Conservation (phyloP, 2,329 filamentous ascomycete genomes). For the Neophaeococcomyces aloes region DNA sequence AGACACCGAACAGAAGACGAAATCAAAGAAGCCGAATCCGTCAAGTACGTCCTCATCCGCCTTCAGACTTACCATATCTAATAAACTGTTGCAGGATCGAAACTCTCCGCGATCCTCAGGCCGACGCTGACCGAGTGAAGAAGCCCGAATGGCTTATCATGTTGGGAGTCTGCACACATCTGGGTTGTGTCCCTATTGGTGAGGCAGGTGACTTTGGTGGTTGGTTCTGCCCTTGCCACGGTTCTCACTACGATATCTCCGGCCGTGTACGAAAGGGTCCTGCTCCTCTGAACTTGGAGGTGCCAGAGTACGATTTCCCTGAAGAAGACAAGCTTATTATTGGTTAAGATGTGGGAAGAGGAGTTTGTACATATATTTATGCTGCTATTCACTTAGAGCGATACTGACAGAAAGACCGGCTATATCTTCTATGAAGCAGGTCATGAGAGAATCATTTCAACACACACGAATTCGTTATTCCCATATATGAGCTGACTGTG, state of each 20-base stretch:
- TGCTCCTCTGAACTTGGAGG: constrained; percentile 92
- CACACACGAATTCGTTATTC: too few species aligned
- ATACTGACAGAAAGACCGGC: not conserved
- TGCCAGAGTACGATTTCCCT: constrained; percentile 85
- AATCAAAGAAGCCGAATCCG: constrained; percentile 87
- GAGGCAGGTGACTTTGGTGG: constrained; percentile 96
- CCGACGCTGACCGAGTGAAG: constrained; percentile 88
- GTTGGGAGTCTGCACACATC: constrained; percentile 97
- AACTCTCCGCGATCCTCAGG: constrained; percentile 78
- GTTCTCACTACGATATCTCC: constrained; percentile 99
- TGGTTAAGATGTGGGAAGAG: constrained; percentile 54
- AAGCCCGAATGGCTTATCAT: constrained; percentile 98
- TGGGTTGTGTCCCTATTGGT: constrained; percentile 98
- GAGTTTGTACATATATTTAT: constrained; percentile 8
- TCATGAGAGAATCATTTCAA: constrained; percentile 4
- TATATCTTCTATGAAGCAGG: not conserved
- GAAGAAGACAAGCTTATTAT: constrained; percentile 82
- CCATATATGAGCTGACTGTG: too few species aligned
- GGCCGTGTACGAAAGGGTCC: constrained; percentile 96
- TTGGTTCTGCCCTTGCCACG: constrained; percentile 99
- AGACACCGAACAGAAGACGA: constrained; percentile 89
- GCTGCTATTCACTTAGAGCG: constrained; percentile 14
- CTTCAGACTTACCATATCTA: not conserved
- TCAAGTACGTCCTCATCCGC: constrained; percentile 41
- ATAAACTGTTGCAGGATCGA: constrained; percentile 40